Base-by-base conservation (phyloP, 2,329 filamentous ascomycete genomes). In the Trichoderma asperellum region DNA sequence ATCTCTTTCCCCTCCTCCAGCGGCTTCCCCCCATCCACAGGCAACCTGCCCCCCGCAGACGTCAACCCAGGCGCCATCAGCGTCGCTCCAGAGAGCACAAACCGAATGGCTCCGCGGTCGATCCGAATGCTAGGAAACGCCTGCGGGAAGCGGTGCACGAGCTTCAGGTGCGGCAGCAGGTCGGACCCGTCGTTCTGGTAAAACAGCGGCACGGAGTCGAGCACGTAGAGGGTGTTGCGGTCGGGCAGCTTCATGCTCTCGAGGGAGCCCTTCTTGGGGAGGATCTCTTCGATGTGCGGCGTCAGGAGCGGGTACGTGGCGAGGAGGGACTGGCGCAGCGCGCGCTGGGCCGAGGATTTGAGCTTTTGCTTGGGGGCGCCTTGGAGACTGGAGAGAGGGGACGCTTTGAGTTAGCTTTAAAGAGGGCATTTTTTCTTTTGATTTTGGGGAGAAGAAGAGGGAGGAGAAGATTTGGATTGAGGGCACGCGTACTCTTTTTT, bases 11-110 rank as follows among this genome's bases (percentile, higher is more conserved):
- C 82, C 72, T 81, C 81, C 60, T 73, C 76, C 40, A 78, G 70
- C 70, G 69, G 73, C 75, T 73, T 76, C 2, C 71, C 76, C 8
- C 80, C 80, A 4, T 82, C 80, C 2, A 87, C 82, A 0, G 96
- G 96, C 75, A 99, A 81, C 59, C 92, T 81, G 0, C 96, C 96
- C 0, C 96, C 96, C 0, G 89, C 81, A 24, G 89, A 93, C 34
- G 96, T 99, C 74, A 99, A 81, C 0, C 96, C 96, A 0, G 96
- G 96, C 1, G 94, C 95, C 96, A 99, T 99, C 72, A 99, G 89
- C 16, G 95, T 93, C 0, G 96, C 96, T 56, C 96, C 96, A 0
- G 90, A 92, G 1, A 99, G 88, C 32, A 99, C 95, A 82, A 99
- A 99, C 71, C 96, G 92, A 77, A 99, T 98, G 5, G 96, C 96